Conservation (phyloP, 257 asterid genomes). For the Nyctanthes arbortristis region DNA sequence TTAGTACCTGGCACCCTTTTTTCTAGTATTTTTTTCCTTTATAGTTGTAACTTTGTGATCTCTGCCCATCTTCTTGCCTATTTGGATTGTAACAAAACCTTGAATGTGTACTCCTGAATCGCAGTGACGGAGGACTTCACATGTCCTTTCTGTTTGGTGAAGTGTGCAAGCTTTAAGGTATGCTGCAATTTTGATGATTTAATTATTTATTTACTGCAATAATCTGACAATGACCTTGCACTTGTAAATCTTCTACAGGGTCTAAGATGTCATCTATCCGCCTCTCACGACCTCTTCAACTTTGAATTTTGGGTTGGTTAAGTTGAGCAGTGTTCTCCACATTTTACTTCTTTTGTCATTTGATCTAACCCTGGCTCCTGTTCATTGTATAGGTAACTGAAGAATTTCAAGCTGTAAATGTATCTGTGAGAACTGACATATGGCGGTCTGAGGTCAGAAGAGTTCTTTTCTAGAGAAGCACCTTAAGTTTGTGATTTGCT, state of each 20-base stretch:
- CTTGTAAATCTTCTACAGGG: conserved; percentile 73
- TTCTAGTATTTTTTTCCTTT: not conserved
- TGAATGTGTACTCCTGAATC: conserved; percentile 31
- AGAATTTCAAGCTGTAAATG: conserved; percentile 96
- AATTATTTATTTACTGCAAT: conserved; percentile 18
- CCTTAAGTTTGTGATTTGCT: conserved; percentile 9
- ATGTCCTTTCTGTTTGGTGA: conserved; percentile 98
- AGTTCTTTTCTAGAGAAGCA: conserved; percentile 16
- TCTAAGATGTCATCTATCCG: conserved; percentile 71
- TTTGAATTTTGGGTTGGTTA: conserved; percentile 96
- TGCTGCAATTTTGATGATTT: conserved; percentile 22
- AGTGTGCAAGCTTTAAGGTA: conserved; percentile 96
- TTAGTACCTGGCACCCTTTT: not conserved
- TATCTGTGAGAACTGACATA: conserved; percentile 71
- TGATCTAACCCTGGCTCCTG: conserved; percentile 21
- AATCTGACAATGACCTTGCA: too few species aligned
- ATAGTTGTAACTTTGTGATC: conserved; percentile 13
- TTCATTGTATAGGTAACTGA: conserved; percentile 67
- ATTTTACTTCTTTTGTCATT: not conserved
- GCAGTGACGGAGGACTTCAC: conserved; percentile 98
- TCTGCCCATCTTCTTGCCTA: conserved; percentile 7
- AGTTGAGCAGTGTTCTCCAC: conserved; percentile 24
- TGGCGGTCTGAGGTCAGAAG: conserved; percentile 89
- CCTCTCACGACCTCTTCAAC: conserved; percentile 89
- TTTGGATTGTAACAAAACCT: conserved; percentile 31